Base-by-base conservation (phyloP, 2,329 filamentous ascomycete genomes). In the Cladobotryum protrusum region DNA sequence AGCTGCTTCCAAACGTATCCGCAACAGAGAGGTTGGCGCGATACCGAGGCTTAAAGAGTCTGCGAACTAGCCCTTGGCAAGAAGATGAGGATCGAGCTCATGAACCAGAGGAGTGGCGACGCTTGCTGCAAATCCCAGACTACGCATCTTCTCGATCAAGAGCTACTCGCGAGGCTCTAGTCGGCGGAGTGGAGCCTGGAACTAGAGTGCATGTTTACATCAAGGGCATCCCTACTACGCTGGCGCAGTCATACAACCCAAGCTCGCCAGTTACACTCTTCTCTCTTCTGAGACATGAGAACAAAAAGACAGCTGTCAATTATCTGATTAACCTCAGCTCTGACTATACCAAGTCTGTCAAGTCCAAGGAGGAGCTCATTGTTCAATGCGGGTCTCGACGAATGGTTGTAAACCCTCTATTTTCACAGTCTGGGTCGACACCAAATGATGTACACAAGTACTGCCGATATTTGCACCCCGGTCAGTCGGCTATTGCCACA, bases 381-480 rank as follows among this genome's bases (percentile, higher is more conserved):
- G 79, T 95, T 49, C 93, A 97, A 70, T 95, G 88, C 64, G 93
- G 93, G 18, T 84, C 92, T 11, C 85, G 93, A 46, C 82, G 93
- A 45, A 84, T 96, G 62, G 73, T 91, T 52, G 83, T 96, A 70
- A 92, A 93, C 62, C 93, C 93, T 11, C 75, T 97, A 42, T 96
- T 92, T 75, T 96, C 91, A 0, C 82, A 88, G 63, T 77, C 81
- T n/a, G 92, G 91, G 50, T 89, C 86, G 63, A 96, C 92, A 0
- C 88, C 89, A 43, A 97, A 97, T 72, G 86, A 99, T 63, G 91
- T 99, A 13, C 91, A 97, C 78, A 99, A 99, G 68, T 97, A 90
- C 70, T 87, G 89, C 68, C 86, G 92, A 29, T 99, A 82, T 72
- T 72, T 97, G 5, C 90, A 97, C 67, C 91, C 93, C 0, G 93